These are phyloP conservation scores for Pseudozyma tsukubaensis DNA, from an alignment of 1,284 basidiomycete genomes.

Conservation along the genomic window DNA sequence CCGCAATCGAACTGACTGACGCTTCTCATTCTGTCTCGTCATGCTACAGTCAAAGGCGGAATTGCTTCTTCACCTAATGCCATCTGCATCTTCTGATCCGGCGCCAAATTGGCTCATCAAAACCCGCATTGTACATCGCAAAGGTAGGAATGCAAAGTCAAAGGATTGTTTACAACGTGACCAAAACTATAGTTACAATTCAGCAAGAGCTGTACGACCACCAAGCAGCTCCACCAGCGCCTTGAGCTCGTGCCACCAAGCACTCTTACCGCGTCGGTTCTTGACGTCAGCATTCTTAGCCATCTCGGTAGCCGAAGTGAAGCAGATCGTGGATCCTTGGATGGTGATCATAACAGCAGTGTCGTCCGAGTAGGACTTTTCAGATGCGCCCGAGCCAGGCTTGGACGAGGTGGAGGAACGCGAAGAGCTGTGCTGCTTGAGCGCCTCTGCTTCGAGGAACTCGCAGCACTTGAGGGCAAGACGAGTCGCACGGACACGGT, in stretches of 20 bases:
- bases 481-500: conserved; percentile 89
- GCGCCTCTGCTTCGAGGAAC: conserved; percentile 87
- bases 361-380: conserved; percentile 69
- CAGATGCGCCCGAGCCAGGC: conserved; percentile 65
- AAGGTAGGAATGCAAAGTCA: too few relatives aligned
- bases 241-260: conserved; percentile 78
- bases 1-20: neutral
- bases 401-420: conserved; percentile 51
- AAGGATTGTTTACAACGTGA: too few relatives aligned
- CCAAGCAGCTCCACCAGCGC: conserved; percentile 59
- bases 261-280: conserved; percentile 81
- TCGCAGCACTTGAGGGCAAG: conserved; percentile 91
- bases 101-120: neutral
- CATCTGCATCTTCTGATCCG: conserved; percentile 41
- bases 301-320: conserved; percentile 87
- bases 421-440: conserved; percentile 46
- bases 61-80: conserved; percentile 46
- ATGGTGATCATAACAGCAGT: conserved; percentile 92
- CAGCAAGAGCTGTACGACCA: conserved; percentile 48
- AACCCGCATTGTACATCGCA: neutral
- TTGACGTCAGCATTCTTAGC: conserved; percentile 87
- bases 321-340: conserved; percentile 80
- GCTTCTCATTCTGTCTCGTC: neutral
- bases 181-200: conserved; percentile 21
- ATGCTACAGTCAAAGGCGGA: conserved; percentile 45